Base-by-base conservation (phyloP, 2,329 filamentous ascomycete genomes). In the Alternaria panax region DNA sequence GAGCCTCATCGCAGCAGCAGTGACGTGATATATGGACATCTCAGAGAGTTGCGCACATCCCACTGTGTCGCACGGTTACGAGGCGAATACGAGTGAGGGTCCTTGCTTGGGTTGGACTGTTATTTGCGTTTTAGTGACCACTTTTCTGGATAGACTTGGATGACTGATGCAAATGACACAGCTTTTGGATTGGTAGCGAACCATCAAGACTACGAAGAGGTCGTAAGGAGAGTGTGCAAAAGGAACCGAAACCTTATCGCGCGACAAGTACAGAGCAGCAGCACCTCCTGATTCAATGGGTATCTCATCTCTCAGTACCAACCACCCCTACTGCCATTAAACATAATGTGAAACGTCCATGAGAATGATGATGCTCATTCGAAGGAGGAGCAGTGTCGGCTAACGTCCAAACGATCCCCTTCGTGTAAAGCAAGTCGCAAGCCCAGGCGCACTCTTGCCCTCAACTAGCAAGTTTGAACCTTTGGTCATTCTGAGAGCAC, bases 231-330 rank as follows among this genome's bases (percentile, higher is more conserved):
- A 52, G 57, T 66, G 56, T 57, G 53, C 67, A 66, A 71, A 67
- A 64, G 59, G 59, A 64, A 63, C 41, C 51, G 54, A 60, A 60
- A 61, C 62, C 62, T 64, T 57, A 64, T 66, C 53, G 57, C 59
- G 52, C 66, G 63, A 66, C 64, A 70, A 74, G 69, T 66, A 67
- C 58, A 69, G 60, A 66, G 68, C 60, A 70, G 63, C 65, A 74
- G 69, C 67, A 75, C 66, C 65, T 73, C 68, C 74, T 74, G 75
- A 76, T 72, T 71, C 67, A 67, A 74, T 75, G 75, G 75, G 75
- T 78, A 78, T 78, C 71, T 75, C 74, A 71, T 73, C 74, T 75
- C 73, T 74, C 70, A 72, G 74, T 71, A 69, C 69, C 70, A 71
- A 67, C 70, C 71, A 73, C 67, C 69, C 67, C 60, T 67, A 66